Percentiles rank a stretch among this genome's conserved stretches.
phyloP scores from a whole-genome alignment of 805 yeast genomes.

The Metschnikowia lochheadii region DNA sequence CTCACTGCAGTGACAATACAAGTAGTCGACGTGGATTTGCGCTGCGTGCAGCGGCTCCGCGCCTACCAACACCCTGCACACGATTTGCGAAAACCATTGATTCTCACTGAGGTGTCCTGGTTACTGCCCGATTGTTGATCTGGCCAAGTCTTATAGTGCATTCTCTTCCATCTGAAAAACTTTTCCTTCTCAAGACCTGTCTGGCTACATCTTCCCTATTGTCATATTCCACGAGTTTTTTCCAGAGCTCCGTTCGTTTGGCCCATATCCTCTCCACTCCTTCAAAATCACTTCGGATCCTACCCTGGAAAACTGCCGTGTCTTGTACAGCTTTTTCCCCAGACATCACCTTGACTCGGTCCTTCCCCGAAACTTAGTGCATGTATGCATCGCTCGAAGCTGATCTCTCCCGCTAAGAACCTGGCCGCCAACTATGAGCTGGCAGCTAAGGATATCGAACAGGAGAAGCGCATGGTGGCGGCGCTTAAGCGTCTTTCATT shows the following conservation, averaged over 20 bases:
- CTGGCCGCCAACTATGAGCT: constrained; percentile 26
- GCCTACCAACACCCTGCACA: constrained; percentile 5
- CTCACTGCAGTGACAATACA: neutral
- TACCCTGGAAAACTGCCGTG: neutral
- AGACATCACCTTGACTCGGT: neutral
- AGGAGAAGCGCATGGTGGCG: constrained; percentile 68
- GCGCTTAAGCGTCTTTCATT: constrained; percentile 71
- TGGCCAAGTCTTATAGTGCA: neutral
- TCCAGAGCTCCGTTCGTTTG: neutral
- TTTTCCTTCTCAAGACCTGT: neutral
- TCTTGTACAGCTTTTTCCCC: neutral
- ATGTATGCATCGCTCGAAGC: constrained; percentile 6
- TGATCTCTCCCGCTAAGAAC: constrained; percentile 13
- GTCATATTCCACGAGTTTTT: neutral
- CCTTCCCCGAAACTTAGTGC: neutral
- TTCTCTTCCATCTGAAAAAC: neutral
- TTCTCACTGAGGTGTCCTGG: constrained; percentile 4
- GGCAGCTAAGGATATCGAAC: constrained; percentile 75
- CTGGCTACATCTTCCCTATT: neutral
- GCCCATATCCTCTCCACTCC: neutral
- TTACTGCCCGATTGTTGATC: constrained; percentile 1
- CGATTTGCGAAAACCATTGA: constrained; percentile 5
- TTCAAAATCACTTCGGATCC: neutral
- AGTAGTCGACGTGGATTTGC: neutral
- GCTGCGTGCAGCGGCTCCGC: constrained; percentile 1